phyloP scores from a whole-genome alignment of 2,329 filamentous ascomycete species.

The Macrophomina pseudophaseolina region DNA sequence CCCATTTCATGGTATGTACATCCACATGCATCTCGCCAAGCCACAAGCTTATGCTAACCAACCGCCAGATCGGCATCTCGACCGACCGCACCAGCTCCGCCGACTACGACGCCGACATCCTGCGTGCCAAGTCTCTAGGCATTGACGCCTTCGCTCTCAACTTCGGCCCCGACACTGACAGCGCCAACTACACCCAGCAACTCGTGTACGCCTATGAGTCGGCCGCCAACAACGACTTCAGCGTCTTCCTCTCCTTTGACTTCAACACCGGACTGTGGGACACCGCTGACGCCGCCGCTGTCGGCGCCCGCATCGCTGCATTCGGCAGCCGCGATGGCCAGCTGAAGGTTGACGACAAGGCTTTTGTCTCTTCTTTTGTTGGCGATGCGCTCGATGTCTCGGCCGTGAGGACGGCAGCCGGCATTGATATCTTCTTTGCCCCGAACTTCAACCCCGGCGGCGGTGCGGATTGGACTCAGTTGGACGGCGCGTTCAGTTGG shows the following conservation, averaged over 20 bases:
- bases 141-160: constrained; percentile 43
- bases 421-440: constrained; percentile 36
- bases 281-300: constrained; percentile 28
- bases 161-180: constrained; percentile 33
- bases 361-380: constrained; percentile 38
- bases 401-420: constrained; percentile 32
- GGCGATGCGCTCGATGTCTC: constrained; percentile 33
- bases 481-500: constrained; percentile 40
- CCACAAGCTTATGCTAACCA: not conserved
- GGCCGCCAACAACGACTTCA: constrained; percentile 35
- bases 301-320: constrained; percentile 33
- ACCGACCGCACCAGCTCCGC: constrained; percentile 31
- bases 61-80: constrained; percentile 36
- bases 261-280: constrained; percentile 33
- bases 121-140: constrained; percentile 36
- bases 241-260: constrained; percentile 39
- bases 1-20: constrained; percentile 21
- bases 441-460: constrained; percentile 35
- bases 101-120: constrained; percentile 38
- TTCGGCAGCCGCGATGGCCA: constrained; percentile 33
- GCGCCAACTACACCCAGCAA: constrained; percentile 31
- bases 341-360: constrained; percentile 36
- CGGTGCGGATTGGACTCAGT: constrained; percentile 26
- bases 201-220: constrained; percentile 36
- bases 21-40: rapidly evolving